Base-by-base conservation (phyloP, 2,329 filamentous ascomycete species). In the Monilinia polystroma region DNA sequence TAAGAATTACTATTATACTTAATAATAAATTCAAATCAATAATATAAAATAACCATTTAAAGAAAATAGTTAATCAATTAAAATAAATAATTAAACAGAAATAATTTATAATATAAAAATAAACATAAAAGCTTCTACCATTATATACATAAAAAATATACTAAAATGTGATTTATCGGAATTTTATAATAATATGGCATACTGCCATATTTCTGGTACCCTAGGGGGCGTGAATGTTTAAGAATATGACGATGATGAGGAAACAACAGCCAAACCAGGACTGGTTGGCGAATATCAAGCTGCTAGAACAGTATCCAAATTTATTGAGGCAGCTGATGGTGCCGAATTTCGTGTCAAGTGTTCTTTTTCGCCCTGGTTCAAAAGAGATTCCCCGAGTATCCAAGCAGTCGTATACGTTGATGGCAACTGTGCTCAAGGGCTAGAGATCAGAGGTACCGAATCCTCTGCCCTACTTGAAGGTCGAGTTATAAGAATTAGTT, bases 241-340 rank as follows among this genome's bases (percentile, higher is more conserved):
- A 12, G 64, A 66, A 32, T 66, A 62, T 11, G 26, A 59, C 45
- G 67, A 60, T 18, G 54, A 68, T 47, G 62, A 64, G 14, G 67
- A 66, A 29, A 38, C 54, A 29, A 64, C 66, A 5, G 35, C 56
- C 26, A 47, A n/a, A n/a, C 53, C 66, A 20, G 56, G 59, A 55
- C 52, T 11, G 8, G 47, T 26, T 7, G 67, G 38, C 12, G 35
- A n/a, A 23, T 4, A 54, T 20, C 52, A 67, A 49, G 60, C 60
- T 38, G 32, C 26, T 20, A 64, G 45, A 26, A 67, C 54, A 26
- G 62, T 63, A 20, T 63, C 64, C 11, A 66, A 56, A 55, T 66
- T 63, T 26, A 43, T 66, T 11, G 57, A 66, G 32, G 56, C 57
- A 26, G 35, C 49, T 14, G 52, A 51, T 53, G 57, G 51, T 18